A percentile compares a stretch with the other conserved stretches of the same genome.
Conservation (phyloP, 192 early-diverging fungal species). For the Rhizoclosmatium globosum region DNA sequence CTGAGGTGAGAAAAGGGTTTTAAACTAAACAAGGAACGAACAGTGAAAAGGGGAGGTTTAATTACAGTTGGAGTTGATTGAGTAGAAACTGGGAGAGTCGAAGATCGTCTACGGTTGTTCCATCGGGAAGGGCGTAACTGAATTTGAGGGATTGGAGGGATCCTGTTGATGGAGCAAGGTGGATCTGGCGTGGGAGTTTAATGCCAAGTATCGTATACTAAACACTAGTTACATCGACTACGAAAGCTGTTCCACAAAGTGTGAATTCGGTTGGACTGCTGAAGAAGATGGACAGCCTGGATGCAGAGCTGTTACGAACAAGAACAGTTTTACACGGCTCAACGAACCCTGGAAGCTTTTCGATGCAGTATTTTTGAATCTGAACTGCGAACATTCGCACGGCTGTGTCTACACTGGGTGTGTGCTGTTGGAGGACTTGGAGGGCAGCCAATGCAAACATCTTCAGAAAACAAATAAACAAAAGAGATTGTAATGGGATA, state of each 20-base stretch:
- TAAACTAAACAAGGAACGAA: neutral
- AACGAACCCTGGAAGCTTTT: neutral
- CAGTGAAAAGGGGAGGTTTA: neutral
- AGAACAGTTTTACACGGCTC: neutral
- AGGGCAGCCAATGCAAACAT: neutral
- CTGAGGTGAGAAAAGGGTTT: neutral
- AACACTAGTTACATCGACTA: neutral
- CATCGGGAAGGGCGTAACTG: neutral
- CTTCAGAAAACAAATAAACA: neutral
- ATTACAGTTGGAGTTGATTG: too few relatives aligned
- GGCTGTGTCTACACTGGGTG: neutral
- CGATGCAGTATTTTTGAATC: neutral
- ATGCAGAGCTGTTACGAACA: neutral
- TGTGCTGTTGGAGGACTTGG: neutral
- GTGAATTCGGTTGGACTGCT: neutral
- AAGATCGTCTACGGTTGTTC: neutral
- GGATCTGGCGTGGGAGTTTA: neutral
- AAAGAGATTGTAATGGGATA: too few relatives aligned
- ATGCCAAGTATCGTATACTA: neutral
- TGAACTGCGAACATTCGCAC: neutral
- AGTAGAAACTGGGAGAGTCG: neutral
- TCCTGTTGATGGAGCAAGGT: neutral
- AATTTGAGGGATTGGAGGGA: neutral
- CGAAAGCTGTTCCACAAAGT: slow-evolving; percentile 9
- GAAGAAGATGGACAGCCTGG: neutral